Conservation (phyloP, 495 filamentous ascomycete species). For the Penicilliopsis zonata region DNA sequence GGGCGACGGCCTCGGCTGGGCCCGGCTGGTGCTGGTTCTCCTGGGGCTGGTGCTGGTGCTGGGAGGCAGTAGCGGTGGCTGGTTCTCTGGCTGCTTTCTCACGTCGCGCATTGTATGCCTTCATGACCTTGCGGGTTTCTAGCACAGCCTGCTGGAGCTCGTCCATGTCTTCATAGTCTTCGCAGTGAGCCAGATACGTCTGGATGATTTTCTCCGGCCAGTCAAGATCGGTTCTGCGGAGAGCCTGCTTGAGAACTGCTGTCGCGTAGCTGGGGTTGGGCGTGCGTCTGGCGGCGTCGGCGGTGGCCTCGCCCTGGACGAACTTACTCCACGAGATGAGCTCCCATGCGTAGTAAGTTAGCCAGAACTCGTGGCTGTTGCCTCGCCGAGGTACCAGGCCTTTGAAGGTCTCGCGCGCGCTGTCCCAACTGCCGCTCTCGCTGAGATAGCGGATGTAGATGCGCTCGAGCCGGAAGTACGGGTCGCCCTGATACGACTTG, state of each 20-base stretch:
- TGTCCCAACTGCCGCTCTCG: conserved; percentile 56
- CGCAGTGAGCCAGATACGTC: conserved; percentile 71
- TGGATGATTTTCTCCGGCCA: conserved; percentile 87
- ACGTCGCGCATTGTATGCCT: conserved; percentile 49
- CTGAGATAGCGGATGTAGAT: conserved; percentile 85
- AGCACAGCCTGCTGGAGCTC: conserved; percentile 59
- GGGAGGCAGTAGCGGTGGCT: no score
- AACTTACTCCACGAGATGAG: conserved; percentile 57
- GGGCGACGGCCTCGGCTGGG: conserved; percentile 17
- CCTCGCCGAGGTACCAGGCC: conserved; percentile 54
- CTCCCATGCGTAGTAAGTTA: conserved; percentile 83
- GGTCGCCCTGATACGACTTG: conserved; percentile 68
- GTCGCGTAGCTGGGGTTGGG: conserved; percentile 54
- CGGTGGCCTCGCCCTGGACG: conserved; percentile 34
- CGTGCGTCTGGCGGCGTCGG: conserved; percentile 32
- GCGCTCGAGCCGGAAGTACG: conserved; percentile 73
- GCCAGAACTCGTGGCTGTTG: conserved; percentile 84
- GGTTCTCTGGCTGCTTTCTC: conserved; percentile 52
- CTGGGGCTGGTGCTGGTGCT: conserved; percentile 21
- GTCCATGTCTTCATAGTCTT: conserved; percentile 69
- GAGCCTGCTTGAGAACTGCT: conserved; percentile 58
- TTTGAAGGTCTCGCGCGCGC: conserved; percentile 63
- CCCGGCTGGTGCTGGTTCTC: conserved; percentile 18
- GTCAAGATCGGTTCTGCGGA: conserved; percentile 61
- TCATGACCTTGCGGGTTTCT: conserved; percentile 52